A percentile compares a stretch with the other conserved stretches of the same genome.
These are phyloP conservation scores for Phaeodactylum tricornutum DNA, from an alignment of 108 stramenopile genomes.

Conservation along the genomic window DNA sequence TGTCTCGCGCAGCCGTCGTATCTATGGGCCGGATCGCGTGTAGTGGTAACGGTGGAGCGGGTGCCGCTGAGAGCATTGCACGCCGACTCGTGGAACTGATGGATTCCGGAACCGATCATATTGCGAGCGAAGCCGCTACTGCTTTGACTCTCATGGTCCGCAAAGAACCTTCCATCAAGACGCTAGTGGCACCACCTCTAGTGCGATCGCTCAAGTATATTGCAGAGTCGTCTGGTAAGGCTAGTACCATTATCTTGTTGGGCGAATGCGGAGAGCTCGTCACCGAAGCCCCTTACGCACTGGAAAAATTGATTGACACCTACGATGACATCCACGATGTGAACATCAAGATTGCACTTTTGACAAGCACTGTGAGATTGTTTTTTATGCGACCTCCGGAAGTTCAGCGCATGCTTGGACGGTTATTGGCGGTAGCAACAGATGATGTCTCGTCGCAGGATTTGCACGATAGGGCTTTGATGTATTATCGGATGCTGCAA, in stretches of 20 bases:
- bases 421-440: conserved; percentile 83
- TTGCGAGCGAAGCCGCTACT: conserved; percentile 80
- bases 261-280: conserved; percentile 95
- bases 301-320: conserved; percentile 87
- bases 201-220: conserved; percentile 69
- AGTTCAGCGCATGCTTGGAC: conserved; percentile 90
- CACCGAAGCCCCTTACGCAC: conserved; percentile 91
- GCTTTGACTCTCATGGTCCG: conserved; percentile 74
- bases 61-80: conserved; percentile 77
- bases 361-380: conserved; percentile 87
- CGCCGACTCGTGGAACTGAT: conserved; percentile 86
- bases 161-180: conserved; percentile 62
- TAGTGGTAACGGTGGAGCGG: conserved; percentile 66
- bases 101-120: conserved; percentile 69
- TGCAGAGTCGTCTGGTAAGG: conserved; percentile 78
- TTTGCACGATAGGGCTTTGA: conserved; percentile 94
- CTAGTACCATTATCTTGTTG: conserved; percentile 88
- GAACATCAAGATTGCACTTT: conserved; percentile 78
- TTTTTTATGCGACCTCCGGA: conserved; percentile 98
- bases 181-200: conserved; percentile 77
- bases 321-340: conserved; percentile 56
- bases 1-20: conserved; percentile 80
- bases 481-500: conserved; percentile 92
- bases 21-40: conserved; percentile 87
- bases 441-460: conserved; percentile 89